A percentile compares a stretch with the other conserved stretches of the same genome.
phyloP scores from a whole-genome alignment of 495 filamentous ascomycete species.

The Penicillium antarcticum region DNA sequence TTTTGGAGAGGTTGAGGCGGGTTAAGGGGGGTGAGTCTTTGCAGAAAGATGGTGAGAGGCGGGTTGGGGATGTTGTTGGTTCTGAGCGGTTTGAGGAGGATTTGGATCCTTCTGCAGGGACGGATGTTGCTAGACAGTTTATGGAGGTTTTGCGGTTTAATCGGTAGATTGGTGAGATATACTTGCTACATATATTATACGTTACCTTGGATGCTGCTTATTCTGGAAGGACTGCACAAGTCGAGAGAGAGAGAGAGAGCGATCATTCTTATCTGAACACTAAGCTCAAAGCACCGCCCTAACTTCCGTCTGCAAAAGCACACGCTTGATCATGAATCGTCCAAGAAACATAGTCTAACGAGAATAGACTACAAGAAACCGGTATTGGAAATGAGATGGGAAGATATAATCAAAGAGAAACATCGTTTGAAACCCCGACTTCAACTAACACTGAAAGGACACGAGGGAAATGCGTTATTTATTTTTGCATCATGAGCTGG shows the following conservation, averaged over 20 bases:
- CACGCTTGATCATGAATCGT: slow-evolving; percentile 32
- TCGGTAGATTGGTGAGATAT: slow-evolving; percentile 16
- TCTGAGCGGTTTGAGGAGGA: slow-evolving; percentile 24
- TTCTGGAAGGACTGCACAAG: no score
- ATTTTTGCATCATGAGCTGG: slow-evolving; percentile 99
- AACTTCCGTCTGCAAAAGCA: slow-evolving; percentile 21
- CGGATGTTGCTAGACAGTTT: slow-evolving; percentile 46
- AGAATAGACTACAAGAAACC: slow-evolving; percentile 33
- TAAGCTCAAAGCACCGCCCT: slow-evolving; percentile 7
- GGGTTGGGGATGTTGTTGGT: slow-evolving; percentile 6
- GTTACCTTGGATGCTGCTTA: not conserved
- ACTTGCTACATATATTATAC: not conserved
- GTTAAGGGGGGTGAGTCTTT: slow-evolving; percentile 5
- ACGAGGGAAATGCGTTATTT: slow-evolving; percentile 38
- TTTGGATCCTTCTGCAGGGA: slow-evolving; percentile 36
- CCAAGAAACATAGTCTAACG: slow-evolving; percentile 20
- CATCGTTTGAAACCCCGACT: slow-evolving; percentile 22
- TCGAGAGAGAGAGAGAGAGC: not conserved
- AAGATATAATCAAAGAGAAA: slow-evolving; percentile 8
- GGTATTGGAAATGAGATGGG: slow-evolving; percentile 23
- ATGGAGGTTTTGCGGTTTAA: slow-evolving; percentile 49
- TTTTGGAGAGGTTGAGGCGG: slow-evolving; percentile 29
- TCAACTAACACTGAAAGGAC: slow-evolving; percentile 32
- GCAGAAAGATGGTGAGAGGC: not conserved
- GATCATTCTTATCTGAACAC: slow-evolving; percentile 9